phyloP scores from a whole-genome alignment of 257 asterid species.

The Coffea canephora region DNA sequence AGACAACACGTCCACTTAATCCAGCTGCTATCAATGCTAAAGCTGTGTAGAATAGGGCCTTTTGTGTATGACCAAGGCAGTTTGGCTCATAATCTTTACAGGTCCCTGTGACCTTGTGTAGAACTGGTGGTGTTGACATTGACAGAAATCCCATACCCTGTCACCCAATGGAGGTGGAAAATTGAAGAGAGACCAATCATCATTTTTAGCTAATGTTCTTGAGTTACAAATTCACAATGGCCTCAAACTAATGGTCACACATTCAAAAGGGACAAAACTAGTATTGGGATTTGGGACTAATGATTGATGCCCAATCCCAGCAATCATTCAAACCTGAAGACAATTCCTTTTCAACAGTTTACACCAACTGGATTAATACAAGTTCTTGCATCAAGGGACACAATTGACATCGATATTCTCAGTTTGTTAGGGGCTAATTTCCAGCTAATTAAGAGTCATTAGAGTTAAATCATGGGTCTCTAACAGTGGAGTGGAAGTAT shows the following conservation, averaged over 20 bases:
- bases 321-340: too few relatives aligned
- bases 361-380: too few relatives aligned
- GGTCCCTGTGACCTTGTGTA: slow-evolving; percentile 31
- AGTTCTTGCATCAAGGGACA: too few relatives aligned
- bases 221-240: background rate
- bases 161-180: background rate
- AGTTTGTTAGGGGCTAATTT: too few relatives aligned
- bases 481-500: too few relatives aligned
- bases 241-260: background rate
- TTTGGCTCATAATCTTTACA: slow-evolving; percentile 41
- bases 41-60: slow-evolving; percentile 42
- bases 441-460: too few relatives aligned
- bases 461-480: too few relatives aligned
- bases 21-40: slow-evolving; percentile 48
- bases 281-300: too few relatives aligned
- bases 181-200: background rate
- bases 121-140: slow-evolving; percentile 56
- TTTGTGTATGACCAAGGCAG: slow-evolving; percentile 49
- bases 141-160: slow-evolving; percentile 53
- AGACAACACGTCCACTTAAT: slow-evolving; percentile 33
- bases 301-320: too few relatives aligned
- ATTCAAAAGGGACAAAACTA: background rate
- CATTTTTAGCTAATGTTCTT: background rate
- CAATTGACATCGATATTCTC: too few relatives aligned
- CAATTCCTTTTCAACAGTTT: too few relatives aligned